These are phyloP conservation scores for Trichocomaceae sp. DNA, from an alignment of 2,329 filamentous ascomycete genomes.

Conservation along the genomic window DNA sequence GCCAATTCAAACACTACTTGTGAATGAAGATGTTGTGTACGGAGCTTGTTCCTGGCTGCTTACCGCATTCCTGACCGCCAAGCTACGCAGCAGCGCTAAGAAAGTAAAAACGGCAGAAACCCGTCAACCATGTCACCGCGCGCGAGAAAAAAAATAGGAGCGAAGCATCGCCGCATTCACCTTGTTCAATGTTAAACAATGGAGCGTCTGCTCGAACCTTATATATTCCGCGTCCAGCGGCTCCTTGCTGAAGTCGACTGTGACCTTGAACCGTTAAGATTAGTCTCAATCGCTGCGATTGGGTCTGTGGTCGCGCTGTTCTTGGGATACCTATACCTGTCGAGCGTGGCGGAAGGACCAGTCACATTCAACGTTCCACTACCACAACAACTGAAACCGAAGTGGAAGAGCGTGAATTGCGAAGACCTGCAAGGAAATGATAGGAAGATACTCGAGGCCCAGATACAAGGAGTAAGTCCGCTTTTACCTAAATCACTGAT, in stretches of 20 bases:
- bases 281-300: conserved; percentile 24
- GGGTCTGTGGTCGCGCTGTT: conserved; percentile 26
- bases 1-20: too few species aligned
- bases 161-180: neutral
- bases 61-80: neutral
- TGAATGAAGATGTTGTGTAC: neutral
- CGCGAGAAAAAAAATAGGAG: neutral
- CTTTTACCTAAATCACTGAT: neutral
- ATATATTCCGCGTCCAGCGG: conserved; percentile 18
- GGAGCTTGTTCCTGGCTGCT: neutral
- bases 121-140: neutral
- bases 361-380: conserved; percentile 34
- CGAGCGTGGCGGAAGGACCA: conserved; percentile 26
- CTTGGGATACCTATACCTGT: conserved; percentile 27
- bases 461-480: conserved; percentile 32
- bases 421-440: conserved; percentile 28
- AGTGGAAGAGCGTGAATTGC: conserved; percentile 30
- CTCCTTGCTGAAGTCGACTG: conserved; percentile 17
- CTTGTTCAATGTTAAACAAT: conserved; percentile 3
- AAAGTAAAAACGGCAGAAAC: neutral
- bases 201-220: conserved; percentile 3
- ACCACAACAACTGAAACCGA: conserved; percentile 28
- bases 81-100: neutral
- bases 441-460: conserved; percentile 32
- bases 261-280: conserved; percentile 20